A percentile compares a stretch with the other conserved stretches of the same genome.
phyloP scores from a whole-genome alignment of 1,284 basidiomycete species.

The Ganoderma lingzhi region DNA sequence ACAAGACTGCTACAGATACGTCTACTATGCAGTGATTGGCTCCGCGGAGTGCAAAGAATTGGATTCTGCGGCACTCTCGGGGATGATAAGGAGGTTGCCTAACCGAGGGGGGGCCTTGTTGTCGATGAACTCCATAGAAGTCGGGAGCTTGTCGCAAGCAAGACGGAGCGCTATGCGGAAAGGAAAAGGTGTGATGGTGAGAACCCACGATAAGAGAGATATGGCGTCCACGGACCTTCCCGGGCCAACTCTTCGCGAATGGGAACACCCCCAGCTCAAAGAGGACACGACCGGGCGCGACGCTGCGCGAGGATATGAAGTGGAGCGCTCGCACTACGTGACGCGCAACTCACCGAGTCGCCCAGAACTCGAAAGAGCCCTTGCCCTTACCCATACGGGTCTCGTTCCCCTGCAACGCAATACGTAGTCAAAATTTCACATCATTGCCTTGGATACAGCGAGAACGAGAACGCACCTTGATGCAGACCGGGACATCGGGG shows the following conservation, averaged over 20 bases:
- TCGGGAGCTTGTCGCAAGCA: conserved; percentile 91
- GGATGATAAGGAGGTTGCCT: conserved; percentile 71
- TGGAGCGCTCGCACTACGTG: conserved; percentile 2
- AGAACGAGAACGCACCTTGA: conserved; percentile 71
- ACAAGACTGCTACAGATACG: conserved; percentile 1
- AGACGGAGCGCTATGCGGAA: conserved; percentile 78
- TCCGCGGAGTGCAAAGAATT: not conserved
- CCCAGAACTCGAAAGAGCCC: conserved; percentile 98
- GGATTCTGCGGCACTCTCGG: conserved; percentile 36
- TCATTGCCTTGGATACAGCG: not conserved
- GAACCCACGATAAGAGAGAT: not conserved
- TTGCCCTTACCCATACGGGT: conserved; percentile 99
- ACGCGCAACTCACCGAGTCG: conserved; percentile 74
- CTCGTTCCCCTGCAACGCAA: not conserved
- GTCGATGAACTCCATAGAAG: conserved; percentile 89
- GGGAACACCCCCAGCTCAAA: conserved; percentile 94
- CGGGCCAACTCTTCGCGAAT: conserved; percentile 78
- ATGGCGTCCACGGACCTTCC: conserved; percentile 67
- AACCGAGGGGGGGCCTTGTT: conserved; percentile 78
- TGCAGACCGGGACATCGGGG: conserved; percentile 91
- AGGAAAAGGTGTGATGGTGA: not conserved
- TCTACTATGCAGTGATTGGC: conserved; percentile 10
- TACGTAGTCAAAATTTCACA: not conserved
- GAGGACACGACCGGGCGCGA: conserved; percentile 71
- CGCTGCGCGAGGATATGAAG: conserved; percentile 54